Evolutionary conservation across 2,329 filamentous ascomycete species (phyloP), one percentile per base, ranked within the genome.

Genomic region (Drechslerella coelobrocha): DNA sequence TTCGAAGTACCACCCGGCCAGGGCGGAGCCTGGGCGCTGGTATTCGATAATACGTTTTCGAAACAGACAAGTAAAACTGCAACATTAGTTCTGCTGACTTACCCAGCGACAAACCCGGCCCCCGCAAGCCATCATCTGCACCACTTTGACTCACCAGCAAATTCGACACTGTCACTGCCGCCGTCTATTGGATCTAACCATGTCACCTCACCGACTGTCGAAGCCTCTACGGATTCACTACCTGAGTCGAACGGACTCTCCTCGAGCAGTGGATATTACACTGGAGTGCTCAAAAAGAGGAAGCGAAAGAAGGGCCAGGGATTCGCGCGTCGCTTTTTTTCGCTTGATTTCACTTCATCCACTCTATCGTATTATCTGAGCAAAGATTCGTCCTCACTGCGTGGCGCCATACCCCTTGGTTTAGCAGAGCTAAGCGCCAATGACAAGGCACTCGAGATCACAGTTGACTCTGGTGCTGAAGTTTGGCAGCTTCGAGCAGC

Each of bases 31-130:
- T 99, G 96, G 78, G 94, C 92, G 62, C 83, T 99, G 72, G 91
- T 97, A 29, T 96, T 99, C 77, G 94, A 99, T 84, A 99, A 99
- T 78, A 99, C 94, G 26, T 99, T 99, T 78, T 96, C 92, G 69
- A 97, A 97, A 81, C 90, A 89, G 79, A 88, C 90, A 43, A 94
- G 92, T 57, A 99, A 99, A 81, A 96, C 89, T 27, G 92, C 92
- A 19, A 97, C 93, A 6, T 91, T 99, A 77, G 92, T 97, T 34
- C 86, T 99, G 56, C 85, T 97, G 78, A 97, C 92, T 39, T 97
- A 97, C 77, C 92, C 93, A 8, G 92, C 91, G 34, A 89, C 88
- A 74, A 85, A 87, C 4, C 86, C 90, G 31, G 91, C 91, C 0
- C 90, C 91, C 76, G 87, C 87, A 14, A 87, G 87, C 2, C 86